phyloP scores from a whole-genome alignment of 2,329 filamentous ascomycete genomes.

The Trichophyton verrucosum region DNA sequence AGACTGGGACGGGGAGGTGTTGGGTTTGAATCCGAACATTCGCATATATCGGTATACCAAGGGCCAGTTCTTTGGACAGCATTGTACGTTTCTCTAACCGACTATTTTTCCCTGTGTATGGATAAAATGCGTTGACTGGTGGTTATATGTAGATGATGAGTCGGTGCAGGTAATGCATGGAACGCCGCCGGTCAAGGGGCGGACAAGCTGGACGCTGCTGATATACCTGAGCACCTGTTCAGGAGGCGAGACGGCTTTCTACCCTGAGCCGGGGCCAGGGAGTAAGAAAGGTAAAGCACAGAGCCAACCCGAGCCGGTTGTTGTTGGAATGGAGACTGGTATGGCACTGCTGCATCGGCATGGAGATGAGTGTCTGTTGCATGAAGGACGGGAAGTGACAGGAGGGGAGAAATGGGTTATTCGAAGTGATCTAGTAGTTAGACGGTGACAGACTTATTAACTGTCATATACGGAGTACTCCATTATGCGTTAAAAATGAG shows the following conservation, averaged over 20 bases:
- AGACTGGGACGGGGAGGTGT: conserved; percentile 63
- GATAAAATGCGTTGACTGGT: neutral
- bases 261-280: conserved; percentile 41
- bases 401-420: conserved; percentile 86
- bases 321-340: conserved; percentile 66
- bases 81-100: conserved; percentile 50
- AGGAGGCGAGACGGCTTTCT: conserved; percentile 87
- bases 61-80: conserved; percentile 83
- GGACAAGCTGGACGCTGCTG: conserved; percentile 83
- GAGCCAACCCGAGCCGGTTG: conserved; percentile 49
- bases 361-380: conserved; percentile 76
- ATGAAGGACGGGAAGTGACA: conserved; percentile 69
- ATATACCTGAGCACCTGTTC: conserved; percentile 76
- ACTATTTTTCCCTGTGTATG: neutral
- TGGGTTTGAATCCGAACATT: conserved; percentile 83
- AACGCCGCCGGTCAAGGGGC: conserved; percentile 40
- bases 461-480: too few relatives aligned
- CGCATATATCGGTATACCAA: conserved; percentile 75
- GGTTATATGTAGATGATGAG: conserved; percentile 59
- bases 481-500: too few relatives aligned
- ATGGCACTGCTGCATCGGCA: conserved; percentile 80
- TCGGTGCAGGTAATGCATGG: conserved; percentile 58
- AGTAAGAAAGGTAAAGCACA: conserved; percentile 27
- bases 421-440: conserved; percentile 57
- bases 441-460: conserved; percentile 17